Evolutionary conservation across 345 rosid species (phyloP).

Genomic region (Lumnitzera littorea): DNA sequence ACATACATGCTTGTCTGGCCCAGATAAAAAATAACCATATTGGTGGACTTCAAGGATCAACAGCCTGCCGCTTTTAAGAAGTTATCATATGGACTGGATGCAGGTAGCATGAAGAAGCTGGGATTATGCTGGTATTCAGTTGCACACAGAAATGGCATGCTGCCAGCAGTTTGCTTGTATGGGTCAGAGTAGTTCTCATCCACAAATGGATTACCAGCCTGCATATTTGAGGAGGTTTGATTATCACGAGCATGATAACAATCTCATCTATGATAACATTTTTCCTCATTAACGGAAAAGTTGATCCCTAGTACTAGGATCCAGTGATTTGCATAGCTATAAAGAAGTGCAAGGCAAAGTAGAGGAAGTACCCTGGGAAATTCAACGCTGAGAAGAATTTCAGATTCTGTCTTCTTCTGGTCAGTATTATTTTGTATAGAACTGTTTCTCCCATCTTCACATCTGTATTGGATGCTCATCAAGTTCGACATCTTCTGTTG

Average conservation of each 20-base stretch:
- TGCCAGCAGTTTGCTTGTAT: constrained; percentile 11
- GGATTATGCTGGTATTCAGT: constrained; percentile 36
- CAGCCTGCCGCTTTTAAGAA: constrained; percentile 82
- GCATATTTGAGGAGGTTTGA: constrained; percentile 10
- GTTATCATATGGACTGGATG: constrained; percentile 61
- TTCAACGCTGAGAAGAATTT: constrained; percentile 15
- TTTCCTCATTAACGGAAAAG: not conserved
- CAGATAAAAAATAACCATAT: no score
- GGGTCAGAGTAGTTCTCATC: constrained; percentile 19
- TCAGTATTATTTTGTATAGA: constrained; percentile 26
- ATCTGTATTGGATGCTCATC: constrained; percentile 47
- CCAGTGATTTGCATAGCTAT: no score
- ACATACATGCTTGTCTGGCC: no score
- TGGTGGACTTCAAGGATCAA: constrained; percentile 14
- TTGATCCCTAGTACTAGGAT: not conserved
- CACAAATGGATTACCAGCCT: constrained; percentile 54
- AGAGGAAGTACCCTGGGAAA: constrained; percentile 13
- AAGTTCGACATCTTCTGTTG: constrained; percentile 75
- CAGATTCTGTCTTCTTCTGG: constrained; percentile 18
- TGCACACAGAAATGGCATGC: constrained; percentile 25
- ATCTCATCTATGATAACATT: not conserved
- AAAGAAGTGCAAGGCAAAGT: not conserved
- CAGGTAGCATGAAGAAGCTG: constrained; percentile 40
- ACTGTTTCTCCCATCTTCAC: constrained; percentile 34
- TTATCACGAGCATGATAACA: not conserved